Conservation (phyloP, 495 filamentous ascomycete species). For the Aspergillus biplanus region DNA sequence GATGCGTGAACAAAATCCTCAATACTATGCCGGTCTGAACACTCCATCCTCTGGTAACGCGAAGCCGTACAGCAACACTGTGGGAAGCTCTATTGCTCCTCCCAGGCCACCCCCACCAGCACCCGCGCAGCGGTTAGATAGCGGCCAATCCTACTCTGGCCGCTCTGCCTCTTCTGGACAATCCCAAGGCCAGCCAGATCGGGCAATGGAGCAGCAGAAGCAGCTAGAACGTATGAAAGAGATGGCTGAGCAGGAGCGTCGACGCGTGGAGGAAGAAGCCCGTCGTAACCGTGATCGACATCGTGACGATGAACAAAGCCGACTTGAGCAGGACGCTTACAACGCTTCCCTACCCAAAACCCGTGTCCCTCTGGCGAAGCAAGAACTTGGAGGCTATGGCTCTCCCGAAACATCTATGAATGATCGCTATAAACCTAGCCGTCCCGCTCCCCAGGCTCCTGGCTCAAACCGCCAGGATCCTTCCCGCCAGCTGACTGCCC, state of each 20-base stretch:
- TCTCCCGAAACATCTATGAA: constrained; percentile 46
- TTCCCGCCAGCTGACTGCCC: constrained; percentile 52
- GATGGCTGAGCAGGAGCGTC: constrained; percentile 53
- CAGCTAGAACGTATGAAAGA: constrained; percentile 54
- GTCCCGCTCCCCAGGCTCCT: constrained; percentile 62
- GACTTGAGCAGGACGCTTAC: constrained; percentile 78
- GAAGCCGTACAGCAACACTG: constrained; percentile 43
- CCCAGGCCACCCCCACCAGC: constrained; percentile 69
- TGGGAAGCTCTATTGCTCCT: constrained; percentile 74
- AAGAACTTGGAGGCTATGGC: constrained; percentile 77
- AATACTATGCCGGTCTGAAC: constrained; percentile 71
- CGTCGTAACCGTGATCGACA: constrained; percentile 53
- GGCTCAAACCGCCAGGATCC: constrained; percentile 48
- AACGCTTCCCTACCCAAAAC: constrained; percentile 83
- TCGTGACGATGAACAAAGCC: constrained; percentile 65
- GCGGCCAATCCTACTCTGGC: constrained; percentile 40
- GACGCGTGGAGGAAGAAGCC: constrained; percentile 56
- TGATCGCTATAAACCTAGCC: constrained; percentile 79
- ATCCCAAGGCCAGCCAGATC: constrained; percentile 39
- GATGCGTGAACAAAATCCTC: constrained; percentile 80
- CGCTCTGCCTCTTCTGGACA: constrained; percentile 44
- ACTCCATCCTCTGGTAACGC: constrained; percentile 57
- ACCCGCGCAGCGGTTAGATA: constrained; percentile 49
- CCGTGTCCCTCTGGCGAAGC: constrained; percentile 77
- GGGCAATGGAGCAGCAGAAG: constrained; percentile 44